phyloP scores from a whole-genome alignment of 2,329 filamentous ascomycete species.

The Aspergillus uvarum region DNA sequence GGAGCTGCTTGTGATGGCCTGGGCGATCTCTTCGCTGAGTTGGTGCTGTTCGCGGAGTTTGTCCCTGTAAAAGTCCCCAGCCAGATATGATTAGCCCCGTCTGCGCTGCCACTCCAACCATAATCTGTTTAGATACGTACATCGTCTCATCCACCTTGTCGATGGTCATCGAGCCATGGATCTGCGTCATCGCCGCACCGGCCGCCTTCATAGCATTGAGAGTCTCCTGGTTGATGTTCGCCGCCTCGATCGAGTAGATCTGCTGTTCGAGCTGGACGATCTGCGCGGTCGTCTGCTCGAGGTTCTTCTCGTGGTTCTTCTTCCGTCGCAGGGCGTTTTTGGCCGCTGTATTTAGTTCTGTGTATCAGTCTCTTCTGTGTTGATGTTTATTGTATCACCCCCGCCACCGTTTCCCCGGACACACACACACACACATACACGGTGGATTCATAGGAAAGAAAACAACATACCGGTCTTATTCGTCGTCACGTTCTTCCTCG shows the following conservation, averaged over 20 bases:
- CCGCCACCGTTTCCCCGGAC: no score
- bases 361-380: neutral
- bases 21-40: constrained; percentile 88
- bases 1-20: constrained; percentile 73
- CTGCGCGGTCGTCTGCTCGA: constrained; percentile 86
- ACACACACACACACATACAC: no score
- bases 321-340: constrained; percentile 89
- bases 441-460: no score
- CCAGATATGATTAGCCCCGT: neutral
- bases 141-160: constrained; percentile 95
- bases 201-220: constrained; percentile 91
- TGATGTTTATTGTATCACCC: neutral
- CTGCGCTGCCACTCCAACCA: neutral
- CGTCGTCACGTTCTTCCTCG: constrained; percentile 79
- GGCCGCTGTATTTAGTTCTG: constrained; percentile 61
- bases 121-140: constrained; percentile 55
- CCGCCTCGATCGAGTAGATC: constrained; percentile 94
- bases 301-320: constrained; percentile 87
- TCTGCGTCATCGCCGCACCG: constrained; percentile 84
- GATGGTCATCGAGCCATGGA: constrained; percentile 85
- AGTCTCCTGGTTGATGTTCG: constrained; percentile 98
- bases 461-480: constrained; percentile 81
- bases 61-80: constrained; percentile 60
- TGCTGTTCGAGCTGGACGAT: constrained; percentile 92
- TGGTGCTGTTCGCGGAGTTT: constrained; percentile 86